Evolutionary conservation across 2,329 filamentous ascomycete species (phyloP), one percentile per base, ranked within the genome.

Genomic region (Moelleriella libera): DNA sequence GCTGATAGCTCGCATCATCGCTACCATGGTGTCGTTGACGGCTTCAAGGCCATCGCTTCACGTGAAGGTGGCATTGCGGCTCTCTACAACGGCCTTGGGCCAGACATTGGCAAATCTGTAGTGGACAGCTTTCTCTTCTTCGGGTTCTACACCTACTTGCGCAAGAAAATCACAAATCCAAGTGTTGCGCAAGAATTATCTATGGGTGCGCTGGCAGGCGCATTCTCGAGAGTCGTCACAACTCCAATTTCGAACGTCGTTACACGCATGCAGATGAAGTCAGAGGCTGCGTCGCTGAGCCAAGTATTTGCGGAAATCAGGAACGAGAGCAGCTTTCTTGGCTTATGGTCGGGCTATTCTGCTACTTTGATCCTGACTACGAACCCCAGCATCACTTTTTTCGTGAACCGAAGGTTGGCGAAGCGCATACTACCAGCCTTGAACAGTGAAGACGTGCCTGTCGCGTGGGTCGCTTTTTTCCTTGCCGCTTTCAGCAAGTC

Each of bases 271-370:
- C 87, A 94, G 65, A 87, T 83, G 2, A 74, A 80, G 1, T 72
- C 73, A 4, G 52, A 60, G 29, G 29, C 62, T 56, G 61, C 57
- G 53, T 72, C 60, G 50, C 70, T 78, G 4, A 56, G 62, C 30
- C 72, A 82, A 45, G 85, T 87, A 31, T 71, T 82, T 14, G 63
- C 68, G 1, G 71, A 76, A 41, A 89, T 94, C 50, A 66, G 69
- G 41, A 58, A 68, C 2, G 83, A 90, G 59, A 84, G 83, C 54
- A 88, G 88, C 0, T 50, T 88, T 8, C 60, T 69, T 43, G 88
- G 87, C 2, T 83, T 95, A 56, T 95, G 88, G 89, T 83, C 87
- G 0, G 88, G 88, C 0, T 94, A 94, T 62, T 86, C 84, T 21
- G 87, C 88, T 2, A 82, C 77, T 28, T 63, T 94, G 49, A 72